phyloP scores from a whole-genome alignment of 192 early-diverging fungal species.

The Haplosporangium gracile region DNA sequence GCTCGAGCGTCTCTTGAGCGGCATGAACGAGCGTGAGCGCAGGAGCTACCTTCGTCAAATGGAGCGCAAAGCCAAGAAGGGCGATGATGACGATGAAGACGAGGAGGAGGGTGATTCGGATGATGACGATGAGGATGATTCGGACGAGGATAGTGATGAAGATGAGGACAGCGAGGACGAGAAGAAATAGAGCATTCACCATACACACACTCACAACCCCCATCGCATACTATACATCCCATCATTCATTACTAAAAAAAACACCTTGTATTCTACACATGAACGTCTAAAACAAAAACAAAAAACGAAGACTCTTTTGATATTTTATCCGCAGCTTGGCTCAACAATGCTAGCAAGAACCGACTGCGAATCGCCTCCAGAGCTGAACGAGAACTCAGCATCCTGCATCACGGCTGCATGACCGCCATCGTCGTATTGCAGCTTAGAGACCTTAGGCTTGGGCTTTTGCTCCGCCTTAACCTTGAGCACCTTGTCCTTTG shows the following conservation, averaged over 20 bases:
- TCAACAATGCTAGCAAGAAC: conserved; percentile 51
- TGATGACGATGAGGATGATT: conserved; percentile 58
- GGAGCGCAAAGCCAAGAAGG: conserved; percentile 69
- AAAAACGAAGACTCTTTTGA: neutral
- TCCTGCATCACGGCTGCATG: conserved; percentile 48
- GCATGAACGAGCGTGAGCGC: conserved; percentile 87
- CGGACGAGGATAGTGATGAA: conserved; percentile 1
- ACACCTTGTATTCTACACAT: neutral
- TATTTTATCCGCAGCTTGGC: conserved; percentile 49
- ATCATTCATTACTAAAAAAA: neutral
- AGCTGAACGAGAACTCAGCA: conserved; percentile 30
- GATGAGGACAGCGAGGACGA: conserved; percentile 42
- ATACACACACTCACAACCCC: neutral
- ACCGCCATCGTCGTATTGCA: conserved; percentile 49
- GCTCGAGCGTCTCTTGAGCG: conserved; percentile 73
- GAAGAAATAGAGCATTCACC: conserved; percentile 52
- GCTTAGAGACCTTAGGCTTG: conserved; percentile 32
- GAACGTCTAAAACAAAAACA: neutral
- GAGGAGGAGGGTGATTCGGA: conserved; percentile 71
- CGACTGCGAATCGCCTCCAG: conserved; percentile 36
- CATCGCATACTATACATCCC: neutral
- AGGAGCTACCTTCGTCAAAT: conserved; percentile 85
- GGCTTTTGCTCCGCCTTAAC: conserved; percentile 18
- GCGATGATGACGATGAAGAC: conserved; percentile 58
- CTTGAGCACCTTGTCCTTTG: conserved; percentile 47